A percentile compares a stretch with the other conserved stretches of the same genome.
These are phyloP conservation scores for Diaporthe longicolla DNA, from an alignment of 2,329 filamentous ascomycete genomes.

Conservation along the genomic window DNA sequence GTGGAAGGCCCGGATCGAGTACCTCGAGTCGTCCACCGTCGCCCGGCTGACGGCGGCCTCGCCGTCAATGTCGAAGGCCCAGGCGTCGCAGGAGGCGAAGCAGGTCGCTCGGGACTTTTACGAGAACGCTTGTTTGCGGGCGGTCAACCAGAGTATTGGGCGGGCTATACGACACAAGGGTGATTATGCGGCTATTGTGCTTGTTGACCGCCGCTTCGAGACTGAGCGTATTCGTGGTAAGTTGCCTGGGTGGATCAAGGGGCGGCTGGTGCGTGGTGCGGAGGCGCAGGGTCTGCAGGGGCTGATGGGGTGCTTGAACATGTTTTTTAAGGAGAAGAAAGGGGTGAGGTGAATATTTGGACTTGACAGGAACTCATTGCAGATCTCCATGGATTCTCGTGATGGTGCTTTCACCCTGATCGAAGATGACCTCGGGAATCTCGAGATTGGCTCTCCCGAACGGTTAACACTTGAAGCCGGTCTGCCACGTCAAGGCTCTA, in stretches of 20 bases:
- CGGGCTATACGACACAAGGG: conserved; percentile 88
- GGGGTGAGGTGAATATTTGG: not conserved
- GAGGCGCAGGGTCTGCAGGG: conserved; percentile 67
- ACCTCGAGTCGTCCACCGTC: conserved; percentile 77
- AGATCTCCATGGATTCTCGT: too few relatives aligned
- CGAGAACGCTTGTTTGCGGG: conserved; percentile 95
- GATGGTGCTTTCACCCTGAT: too few relatives aligned
- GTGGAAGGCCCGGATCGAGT: conserved; percentile 92
- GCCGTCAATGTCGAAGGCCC: conserved; percentile 39
- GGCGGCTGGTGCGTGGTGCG: conserved; percentile 70
- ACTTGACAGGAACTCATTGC: too few relatives aligned
- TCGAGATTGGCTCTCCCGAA: too few relatives aligned
- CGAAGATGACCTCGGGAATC: too few relatives aligned
- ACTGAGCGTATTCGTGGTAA: conserved; percentile 81
- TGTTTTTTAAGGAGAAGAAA: conserved; percentile 71
- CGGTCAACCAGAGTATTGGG: conserved; percentile 97
- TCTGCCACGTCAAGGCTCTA: too few relatives aligned
- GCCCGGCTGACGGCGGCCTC: conserved; percentile 50
- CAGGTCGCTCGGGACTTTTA: conserved; percentile 83
- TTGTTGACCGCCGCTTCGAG: conserved; percentile 87
- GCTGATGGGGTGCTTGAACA: conserved; percentile 70
- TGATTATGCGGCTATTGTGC: conserved; percentile 91
- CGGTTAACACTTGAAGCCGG: too few relatives aligned
- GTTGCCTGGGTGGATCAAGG: conserved; percentile 89
- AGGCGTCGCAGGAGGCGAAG: conserved; percentile 59